Evolutionary conservation across 2,329 filamentous ascomycete genomes (phyloP).

Genomic region (Byssothecium circinans): DNA sequence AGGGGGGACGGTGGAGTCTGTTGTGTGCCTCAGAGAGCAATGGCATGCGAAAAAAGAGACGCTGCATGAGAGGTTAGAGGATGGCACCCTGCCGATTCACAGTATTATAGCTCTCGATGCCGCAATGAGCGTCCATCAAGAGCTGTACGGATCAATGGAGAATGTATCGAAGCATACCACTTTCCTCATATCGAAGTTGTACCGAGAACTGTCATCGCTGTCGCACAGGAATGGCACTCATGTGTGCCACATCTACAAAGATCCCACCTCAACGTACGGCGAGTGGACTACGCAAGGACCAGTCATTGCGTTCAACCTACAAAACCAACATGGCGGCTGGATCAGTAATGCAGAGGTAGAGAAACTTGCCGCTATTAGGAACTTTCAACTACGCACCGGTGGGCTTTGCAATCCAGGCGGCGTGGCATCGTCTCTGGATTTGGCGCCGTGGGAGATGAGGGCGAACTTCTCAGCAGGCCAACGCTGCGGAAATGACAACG

Average conservation of each 20-base stretch:
- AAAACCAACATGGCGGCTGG: slow-evolving; percentile 69
- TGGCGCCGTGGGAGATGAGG: slow-evolving; percentile 80
- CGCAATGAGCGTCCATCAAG: slow-evolving; percentile 69
- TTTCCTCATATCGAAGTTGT: slow-evolving; percentile 63
- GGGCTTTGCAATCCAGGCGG: slow-evolving; percentile 92
- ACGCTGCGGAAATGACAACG: slow-evolving; percentile 80
- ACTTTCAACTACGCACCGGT: slow-evolving; percentile 84
- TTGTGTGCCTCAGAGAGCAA: slow-evolving; percentile 72
- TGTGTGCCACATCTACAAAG: slow-evolving; percentile 69
- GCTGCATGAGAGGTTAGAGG: slow-evolving; percentile 82
- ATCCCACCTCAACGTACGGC: slow-evolving; percentile 45
- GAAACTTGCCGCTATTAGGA: slow-evolving; percentile 75
- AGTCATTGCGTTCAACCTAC: slow-evolving; percentile 81
- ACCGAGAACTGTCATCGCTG: slow-evolving; percentile 60
- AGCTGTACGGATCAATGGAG: slow-evolving; percentile 71
- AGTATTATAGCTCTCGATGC: slow-evolving; percentile 80
- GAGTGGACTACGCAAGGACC: slow-evolving; percentile 63
- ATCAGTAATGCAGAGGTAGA: slow-evolving; percentile 83
- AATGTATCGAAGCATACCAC: slow-evolving; percentile 71
- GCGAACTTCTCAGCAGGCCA: slow-evolving; percentile 83
- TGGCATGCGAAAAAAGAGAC: slow-evolving; percentile 81
- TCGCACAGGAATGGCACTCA: slow-evolving; percentile 68
- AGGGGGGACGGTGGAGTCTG: slow-evolving; percentile 91
- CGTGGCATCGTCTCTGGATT: slow-evolving; percentile 69
- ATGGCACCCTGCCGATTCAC: slow-evolving; percentile 89